These are phyloP conservation scores for Aspergillus nomiae DNA, from an alignment of 2,329 filamentous ascomycete genomes.

Conservation along the genomic window DNA sequence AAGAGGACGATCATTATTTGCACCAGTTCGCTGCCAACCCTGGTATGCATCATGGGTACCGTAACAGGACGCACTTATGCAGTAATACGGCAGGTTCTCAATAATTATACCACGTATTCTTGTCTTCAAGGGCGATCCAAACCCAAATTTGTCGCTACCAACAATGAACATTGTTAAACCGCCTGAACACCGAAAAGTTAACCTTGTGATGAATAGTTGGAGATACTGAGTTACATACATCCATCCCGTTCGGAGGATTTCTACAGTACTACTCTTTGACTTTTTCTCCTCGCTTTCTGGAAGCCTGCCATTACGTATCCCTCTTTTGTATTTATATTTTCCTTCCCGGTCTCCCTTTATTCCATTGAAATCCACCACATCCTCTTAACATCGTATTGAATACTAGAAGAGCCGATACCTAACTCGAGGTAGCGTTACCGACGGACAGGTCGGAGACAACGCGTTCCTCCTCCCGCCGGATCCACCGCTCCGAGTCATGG, in stretches of 20 bases:
- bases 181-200: background rate
- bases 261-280: background rate
- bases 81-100: background rate
- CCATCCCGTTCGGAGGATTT: background rate
- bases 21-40: background rate
- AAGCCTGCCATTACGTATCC: background rate
- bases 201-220: background rate
- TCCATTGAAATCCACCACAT: background rate
- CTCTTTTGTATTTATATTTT: background rate
- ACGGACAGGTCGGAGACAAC: background rate
- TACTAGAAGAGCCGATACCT: background rate
- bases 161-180: background rate
- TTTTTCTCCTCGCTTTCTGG: background rate
- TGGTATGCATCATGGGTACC: background rate
- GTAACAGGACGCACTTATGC: background rate
- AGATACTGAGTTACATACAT: background rate
- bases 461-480: background rate
- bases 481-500: background rate
- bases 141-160: background rate
- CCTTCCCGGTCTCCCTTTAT: background rate
- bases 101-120: background rate
- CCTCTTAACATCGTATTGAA: background rate
- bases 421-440: background rate
- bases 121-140: background rate
- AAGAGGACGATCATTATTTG: slow-evolving; percentile 1